Conservation (phyloP, 768 basidiomycete species). For the Mycena amicta region DNA sequence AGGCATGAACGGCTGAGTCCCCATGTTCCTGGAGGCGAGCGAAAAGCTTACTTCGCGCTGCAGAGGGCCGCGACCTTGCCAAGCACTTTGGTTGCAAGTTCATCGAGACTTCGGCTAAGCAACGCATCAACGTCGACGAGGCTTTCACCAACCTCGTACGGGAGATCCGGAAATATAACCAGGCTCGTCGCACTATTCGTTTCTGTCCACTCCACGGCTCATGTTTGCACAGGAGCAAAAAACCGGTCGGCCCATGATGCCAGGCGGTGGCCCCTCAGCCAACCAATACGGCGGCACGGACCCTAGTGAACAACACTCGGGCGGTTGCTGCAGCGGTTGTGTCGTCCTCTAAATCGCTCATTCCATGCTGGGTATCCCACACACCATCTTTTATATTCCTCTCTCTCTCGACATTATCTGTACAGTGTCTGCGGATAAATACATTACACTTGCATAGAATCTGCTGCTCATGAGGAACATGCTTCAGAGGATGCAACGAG, state of each 20-base stretch:
- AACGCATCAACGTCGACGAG: conserved; percentile 95
- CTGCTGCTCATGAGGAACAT: not conserved
- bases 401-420: conserved; percentile 3
- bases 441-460: conserved; percentile 13
- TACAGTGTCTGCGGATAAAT: conserved; percentile 12
- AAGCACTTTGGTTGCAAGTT: conserved; percentile 84
- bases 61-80: conserved; percentile 97
- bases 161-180: conserved; percentile 92
- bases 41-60: not conserved
- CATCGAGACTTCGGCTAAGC: conserved; percentile 95
- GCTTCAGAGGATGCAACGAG: too few species aligned
- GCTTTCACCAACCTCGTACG: conserved; percentile 92
- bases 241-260: conserved; percentile 68
- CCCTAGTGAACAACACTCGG: conserved; percentile 52
- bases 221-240: conserved; percentile 78
- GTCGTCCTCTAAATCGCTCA: conserved; percentile 50
- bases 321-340: conserved; percentile 71
- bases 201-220: too few species aligned
- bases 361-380: conserved; percentile 14
- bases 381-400: conserved; percentile 15
- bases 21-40: not conserved
- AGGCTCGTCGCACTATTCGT: conserved; percentile 47
- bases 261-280: conserved; percentile 45
- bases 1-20: conserved; percentile 78
- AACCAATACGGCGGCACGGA: conserved; percentile 54